Conservation (phyloP, 345 rosid species). For the Gossypium anomalum region DNA sequence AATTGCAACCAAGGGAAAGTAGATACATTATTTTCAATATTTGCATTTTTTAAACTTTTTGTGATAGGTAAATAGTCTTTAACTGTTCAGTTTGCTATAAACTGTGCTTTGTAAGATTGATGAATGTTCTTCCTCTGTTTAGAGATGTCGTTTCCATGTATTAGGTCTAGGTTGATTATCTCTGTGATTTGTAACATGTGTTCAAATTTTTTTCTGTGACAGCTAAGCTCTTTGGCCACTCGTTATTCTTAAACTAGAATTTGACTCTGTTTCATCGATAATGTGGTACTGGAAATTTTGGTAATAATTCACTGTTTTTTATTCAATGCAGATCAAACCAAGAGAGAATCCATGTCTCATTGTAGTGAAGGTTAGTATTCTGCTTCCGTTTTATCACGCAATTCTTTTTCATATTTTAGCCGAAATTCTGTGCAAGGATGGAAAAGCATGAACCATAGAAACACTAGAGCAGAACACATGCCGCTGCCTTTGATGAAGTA, state of each 20-base stretch:
- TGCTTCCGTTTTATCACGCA: not conserved
- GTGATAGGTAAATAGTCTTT: not conserved
- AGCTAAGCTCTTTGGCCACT: not conserved
- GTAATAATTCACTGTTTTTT: conserved; percentile 23
- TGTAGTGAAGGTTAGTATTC: conserved; percentile 50
- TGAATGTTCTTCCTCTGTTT: conserved; percentile 3
- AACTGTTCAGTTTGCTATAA: not conserved
- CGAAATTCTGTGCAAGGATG: not conserved
- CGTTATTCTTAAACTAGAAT: not conserved
- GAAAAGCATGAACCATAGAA: not conserved
- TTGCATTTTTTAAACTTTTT: not conserved
- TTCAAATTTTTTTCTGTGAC: too few species aligned
- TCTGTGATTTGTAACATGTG: not conserved
- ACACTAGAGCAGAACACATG: too few species aligned
- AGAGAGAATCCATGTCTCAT: conserved; percentile 56
- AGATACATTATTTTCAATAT: not conserved
- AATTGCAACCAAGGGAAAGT: not conserved
- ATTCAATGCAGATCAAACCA: conserved; percentile 51
- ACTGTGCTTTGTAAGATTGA: not conserved
- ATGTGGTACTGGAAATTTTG: not conserved
- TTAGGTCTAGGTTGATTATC: not conserved
- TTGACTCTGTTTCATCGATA: not conserved
- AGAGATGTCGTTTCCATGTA: not conserved
- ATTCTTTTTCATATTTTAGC: not conserved
- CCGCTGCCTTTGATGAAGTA: not conserved